These are phyloP conservation scores for Margaritispora aquatica DNA, from an alignment of 495 filamentous ascomycete species.

Conservation along the genomic window DNA sequence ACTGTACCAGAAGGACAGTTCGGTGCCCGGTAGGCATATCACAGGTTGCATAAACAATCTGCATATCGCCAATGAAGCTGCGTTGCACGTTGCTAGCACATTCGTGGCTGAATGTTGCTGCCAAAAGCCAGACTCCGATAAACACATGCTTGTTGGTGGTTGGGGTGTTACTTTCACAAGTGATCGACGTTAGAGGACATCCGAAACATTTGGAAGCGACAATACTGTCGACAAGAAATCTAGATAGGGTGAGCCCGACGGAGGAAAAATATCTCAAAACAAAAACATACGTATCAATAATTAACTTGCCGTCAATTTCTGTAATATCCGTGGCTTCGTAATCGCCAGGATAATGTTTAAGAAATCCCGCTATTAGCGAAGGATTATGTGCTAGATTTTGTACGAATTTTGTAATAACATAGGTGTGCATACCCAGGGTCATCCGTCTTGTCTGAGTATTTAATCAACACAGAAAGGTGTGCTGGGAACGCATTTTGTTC, in stretches of 20 bases:
- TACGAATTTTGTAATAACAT: conserved; percentile 6
- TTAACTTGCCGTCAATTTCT: conserved; percentile 37
- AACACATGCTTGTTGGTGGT: conserved; percentile 27
- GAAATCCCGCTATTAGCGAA: conserved; percentile 31
- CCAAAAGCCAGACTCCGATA: conserved; percentile 46
- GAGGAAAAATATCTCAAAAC: neutral
- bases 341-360: conserved; percentile 39
- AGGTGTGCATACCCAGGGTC: neutral
- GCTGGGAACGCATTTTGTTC: conserved; percentile 22
- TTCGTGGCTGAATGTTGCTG: conserved; percentile 51
- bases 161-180: conserved; percentile 13
- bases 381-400: conserved; percentile 47
- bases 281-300: conserved; percentile 44
- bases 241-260: neutral
- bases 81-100: conserved; percentile 40
- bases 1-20: conserved; percentile 34
- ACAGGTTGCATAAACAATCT: conserved; percentile 44
- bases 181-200: conserved; percentile 32
- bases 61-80: conserved; percentile 55
- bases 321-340: conserved; percentile 26
- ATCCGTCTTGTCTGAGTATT: conserved; percentile 14
- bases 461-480: conserved; percentile 32
- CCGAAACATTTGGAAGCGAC: conserved; percentile 45
- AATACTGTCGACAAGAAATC: conserved; percentile 39
- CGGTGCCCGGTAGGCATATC: conserved; percentile 41